Evolutionary conservation across 1,139 yeast species (phyloP), one percentile per base, ranked within the genome.

Genomic region (Geotrichum australiense): DNA sequence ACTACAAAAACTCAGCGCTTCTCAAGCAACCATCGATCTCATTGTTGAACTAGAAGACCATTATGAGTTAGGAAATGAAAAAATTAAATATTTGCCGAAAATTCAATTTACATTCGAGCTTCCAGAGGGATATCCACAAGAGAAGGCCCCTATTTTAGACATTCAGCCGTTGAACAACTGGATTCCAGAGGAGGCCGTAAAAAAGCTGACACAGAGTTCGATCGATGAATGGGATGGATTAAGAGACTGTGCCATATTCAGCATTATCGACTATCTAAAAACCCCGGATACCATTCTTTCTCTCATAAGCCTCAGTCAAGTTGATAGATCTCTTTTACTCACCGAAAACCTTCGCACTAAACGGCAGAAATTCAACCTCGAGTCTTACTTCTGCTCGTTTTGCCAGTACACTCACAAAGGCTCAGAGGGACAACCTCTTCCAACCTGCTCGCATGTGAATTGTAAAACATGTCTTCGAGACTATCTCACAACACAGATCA

Each of bases 401-500:
- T 80, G 87, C 51, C 78, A 76, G 52, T 69, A 65, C 27, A 68
- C 64, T 31, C 62, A 62, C 42, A 73, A 71, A 48, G 87, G 89
- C 1, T 39, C 42, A 0, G 48, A 55, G 2, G 70, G 76, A 53
- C 64, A 69, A 5, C 49, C 58, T 44, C 63, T 79, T 37, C 66
- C 65, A 0, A 55, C 57, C 0, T 76, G 83, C 51, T 60, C 59
- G 2, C 86, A 80, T 53, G 63, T 65, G 1, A 74, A 77, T 47
- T 80, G 87, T 53, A 65, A 64, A 30, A 44, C 47, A 1, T 80
- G 87, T 51, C 58, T 78, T 3, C 47, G 46, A 11, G 72, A 66
- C 7, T 79, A 72, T 52, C 75, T 71, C 48, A 47, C 58, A 0
- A 61, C 70, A 2, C 59, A 66, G 42, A 76, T 80, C 12, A 55